A percentile compares a stretch with the other conserved stretches of the same genome.
These are phyloP conservation scores for Lignosus rhinocerotis DNA, from an alignment of 1,284 basidiomycete genomes.

Conservation along the genomic window DNA sequence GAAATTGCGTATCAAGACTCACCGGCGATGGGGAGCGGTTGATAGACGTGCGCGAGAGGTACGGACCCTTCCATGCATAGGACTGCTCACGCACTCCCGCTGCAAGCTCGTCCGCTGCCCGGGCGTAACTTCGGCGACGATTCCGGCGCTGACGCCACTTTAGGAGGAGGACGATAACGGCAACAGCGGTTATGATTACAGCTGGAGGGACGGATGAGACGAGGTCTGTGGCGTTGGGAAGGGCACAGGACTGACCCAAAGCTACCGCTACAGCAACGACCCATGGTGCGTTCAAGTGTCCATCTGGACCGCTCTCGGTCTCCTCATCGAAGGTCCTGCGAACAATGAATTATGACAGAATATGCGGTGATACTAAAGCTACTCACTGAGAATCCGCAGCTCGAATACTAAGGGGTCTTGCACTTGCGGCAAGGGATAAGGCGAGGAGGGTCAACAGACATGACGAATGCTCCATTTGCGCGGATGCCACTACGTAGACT, in stretches of 20 bases:
- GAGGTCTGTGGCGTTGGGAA: background rate
- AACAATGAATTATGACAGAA: background rate
- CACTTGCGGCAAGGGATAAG: conserved; percentile 1
- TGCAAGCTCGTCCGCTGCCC: background rate
- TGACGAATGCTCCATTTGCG: conserved; percentile 1
- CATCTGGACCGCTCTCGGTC: conserved; percentile 8
- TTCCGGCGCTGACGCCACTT: conserved; percentile 18
- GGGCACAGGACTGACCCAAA: conserved; percentile 4
- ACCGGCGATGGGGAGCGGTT: conserved; percentile 21
- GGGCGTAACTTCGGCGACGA: background rate
- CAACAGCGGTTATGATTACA: conserved; percentile 10
- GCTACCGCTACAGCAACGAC: conserved; percentile 16
- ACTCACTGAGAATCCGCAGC: conserved; percentile 5
- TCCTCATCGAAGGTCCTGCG: background rate
- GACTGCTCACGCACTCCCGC: conserved; percentile 1
- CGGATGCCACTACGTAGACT: background rate
- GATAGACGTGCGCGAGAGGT: conserved; percentile 6
- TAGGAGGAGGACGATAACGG: conserved; percentile 8
- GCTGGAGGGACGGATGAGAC: background rate
- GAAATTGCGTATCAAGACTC: background rate
- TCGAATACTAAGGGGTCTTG: conserved; percentile 4
- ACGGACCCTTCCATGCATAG: conserved; percentile 11
- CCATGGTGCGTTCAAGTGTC: conserved; percentile 18
- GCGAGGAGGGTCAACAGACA: conserved; percentile 1
- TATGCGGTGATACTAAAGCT: background rate